These are phyloP conservation scores for Lentinula aciculospora DNA, from an alignment of 768 basidiomycete species.

Conservation along the genomic window DNA sequence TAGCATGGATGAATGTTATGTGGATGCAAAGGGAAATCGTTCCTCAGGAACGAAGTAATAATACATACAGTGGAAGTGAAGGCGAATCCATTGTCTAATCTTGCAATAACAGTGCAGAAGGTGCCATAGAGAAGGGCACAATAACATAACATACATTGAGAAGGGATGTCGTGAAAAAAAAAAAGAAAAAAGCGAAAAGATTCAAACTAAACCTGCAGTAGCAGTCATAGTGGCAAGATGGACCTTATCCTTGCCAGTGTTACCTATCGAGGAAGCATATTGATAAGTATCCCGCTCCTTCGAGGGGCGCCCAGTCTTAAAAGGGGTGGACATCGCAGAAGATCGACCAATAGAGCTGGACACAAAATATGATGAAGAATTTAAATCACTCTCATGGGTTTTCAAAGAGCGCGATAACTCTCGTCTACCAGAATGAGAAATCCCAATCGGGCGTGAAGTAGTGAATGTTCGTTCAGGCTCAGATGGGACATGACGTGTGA, in stretches of 20 bases:
- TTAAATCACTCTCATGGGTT: not conserved
- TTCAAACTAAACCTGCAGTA: conserved; percentile 3
- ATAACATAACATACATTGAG: not conserved
- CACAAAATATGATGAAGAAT: not conserved
- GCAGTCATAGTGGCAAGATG: not conserved
- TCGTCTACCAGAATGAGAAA: not conserved
- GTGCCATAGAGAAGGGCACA: too few species aligned
- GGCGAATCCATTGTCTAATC: not conserved
- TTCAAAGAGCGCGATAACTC: not conserved
- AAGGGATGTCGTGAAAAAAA: too few species aligned
- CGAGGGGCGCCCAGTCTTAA: not conserved
- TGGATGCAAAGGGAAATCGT: conserved; percentile 10
- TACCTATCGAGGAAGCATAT: not conserved
- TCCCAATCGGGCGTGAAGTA: not conserved
- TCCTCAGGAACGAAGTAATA: conserved; percentile 12
- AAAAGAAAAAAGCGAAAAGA: not conserved
- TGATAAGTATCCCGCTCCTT: not conserved
- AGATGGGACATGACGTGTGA: not conserved
- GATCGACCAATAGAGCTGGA: not conserved
- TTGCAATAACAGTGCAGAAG: not conserved
- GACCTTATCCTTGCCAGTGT: not conserved
- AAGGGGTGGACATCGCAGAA: not conserved
- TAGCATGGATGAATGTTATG: conserved; percentile 19
- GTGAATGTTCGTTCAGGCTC: not conserved
- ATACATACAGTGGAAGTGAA: conserved; percentile 18